Conservation (phyloP, 495 filamentous ascomycete genomes). For the Penicillium diatomitis region DNA sequence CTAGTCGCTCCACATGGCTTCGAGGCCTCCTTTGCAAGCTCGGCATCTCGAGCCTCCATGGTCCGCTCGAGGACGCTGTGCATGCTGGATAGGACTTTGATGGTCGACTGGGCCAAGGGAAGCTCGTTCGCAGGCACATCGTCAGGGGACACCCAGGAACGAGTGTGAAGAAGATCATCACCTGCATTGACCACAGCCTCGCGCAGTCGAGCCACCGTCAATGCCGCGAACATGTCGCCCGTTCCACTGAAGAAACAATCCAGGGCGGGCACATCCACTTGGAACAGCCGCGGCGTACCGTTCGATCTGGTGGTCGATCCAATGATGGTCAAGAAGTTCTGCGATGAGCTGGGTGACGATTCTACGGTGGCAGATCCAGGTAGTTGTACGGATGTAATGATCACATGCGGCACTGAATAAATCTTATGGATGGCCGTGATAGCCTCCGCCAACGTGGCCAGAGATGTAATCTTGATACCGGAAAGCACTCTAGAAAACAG, state of each 20-base stretch:
- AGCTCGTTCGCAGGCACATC: slow-evolving; percentile 57
- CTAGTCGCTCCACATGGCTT: slow-evolving; percentile 14
- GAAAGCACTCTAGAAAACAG: slow-evolving; percentile 56
- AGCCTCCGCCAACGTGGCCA: slow-evolving; percentile 59
- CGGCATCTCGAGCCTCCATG: slow-evolving; percentile 53
- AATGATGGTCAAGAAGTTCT: slow-evolving; percentile 58
- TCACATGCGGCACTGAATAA: slow-evolving; percentile 77
- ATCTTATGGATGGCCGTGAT: slow-evolving; percentile 66
- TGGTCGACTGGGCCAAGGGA: slow-evolving; percentile 70
- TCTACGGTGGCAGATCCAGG: slow-evolving; percentile 26
- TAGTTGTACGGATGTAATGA: slow-evolving; percentile 78
- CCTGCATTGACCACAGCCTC: slow-evolving; percentile 54
- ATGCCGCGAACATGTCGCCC: slow-evolving; percentile 95
- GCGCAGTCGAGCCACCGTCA: slow-evolving; percentile 80
- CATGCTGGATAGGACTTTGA: slow-evolving; percentile 92
- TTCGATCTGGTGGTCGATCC: slow-evolving; percentile 62
- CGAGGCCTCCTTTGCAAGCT: slow-evolving; percentile 24
- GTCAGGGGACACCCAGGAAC: slow-evolving; percentile 62
- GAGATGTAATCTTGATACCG: slow-evolving; percentile 69
- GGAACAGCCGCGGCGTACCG: slow-evolving; percentile 64
- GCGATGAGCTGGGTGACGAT: slow-evolving; percentile 29
- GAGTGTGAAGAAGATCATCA: slow-evolving; percentile 31
- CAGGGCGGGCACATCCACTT: slow-evolving; percentile 73
- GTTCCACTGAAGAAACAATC: slow-evolving; percentile 93
- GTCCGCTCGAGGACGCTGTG: slow-evolving; percentile 75